Base-by-base conservation (phyloP, 1,139 yeast genomes). In the Petasospora fabianii region DNA sequence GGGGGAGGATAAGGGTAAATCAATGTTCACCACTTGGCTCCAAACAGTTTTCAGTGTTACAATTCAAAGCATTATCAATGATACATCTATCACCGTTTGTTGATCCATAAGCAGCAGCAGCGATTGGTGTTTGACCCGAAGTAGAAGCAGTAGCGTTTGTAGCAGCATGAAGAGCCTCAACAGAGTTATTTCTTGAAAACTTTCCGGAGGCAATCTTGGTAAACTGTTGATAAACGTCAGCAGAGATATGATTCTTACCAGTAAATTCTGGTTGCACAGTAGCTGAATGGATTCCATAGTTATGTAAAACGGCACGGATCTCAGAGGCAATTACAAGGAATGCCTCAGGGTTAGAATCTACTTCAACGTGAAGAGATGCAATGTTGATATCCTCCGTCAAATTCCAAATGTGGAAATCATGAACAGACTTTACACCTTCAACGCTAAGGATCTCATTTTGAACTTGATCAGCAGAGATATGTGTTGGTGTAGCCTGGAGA, bases 401-500 rank as follows among this genome's bases (percentile, higher is more conserved):
- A 60, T 88, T 92, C 98, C 98, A 92, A 44, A 92, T 84, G 60
- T 92, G 98, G 70, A 92, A 80, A 60, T 92, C 98, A 60, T 92
- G 98, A 30, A 92, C 80, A 5, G 94, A 85, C 47, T 77, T 72
- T 37, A 92, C 94, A 19, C 90, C 85, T 1, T 79, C 75, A 20
- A 90, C 71, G 38, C 71, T 67, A 19, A 75, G 56, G 37, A 92
- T 82, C 47, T 84, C 85, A 35, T 73, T 69, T 42, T 82, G 75
- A 32, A 92, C 87, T 34, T 73, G 74, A 46, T 84, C 83, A 12
- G 95, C 82, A 53, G 88, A 79, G 39, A 92, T 72, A 35, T 80
- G 72, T 14, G 84, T 74, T 14, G 98, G 98, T 2, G 96, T 86
- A 2, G 96, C 97, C 64, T 92, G 97, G 42, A 92, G 69, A 49